Evolutionary conservation across 192 early-diverging fungal species (phyloP), one percentile per base, ranked within the genome.

Genomic region (Jimgerdemannia flammicorona): DNA sequence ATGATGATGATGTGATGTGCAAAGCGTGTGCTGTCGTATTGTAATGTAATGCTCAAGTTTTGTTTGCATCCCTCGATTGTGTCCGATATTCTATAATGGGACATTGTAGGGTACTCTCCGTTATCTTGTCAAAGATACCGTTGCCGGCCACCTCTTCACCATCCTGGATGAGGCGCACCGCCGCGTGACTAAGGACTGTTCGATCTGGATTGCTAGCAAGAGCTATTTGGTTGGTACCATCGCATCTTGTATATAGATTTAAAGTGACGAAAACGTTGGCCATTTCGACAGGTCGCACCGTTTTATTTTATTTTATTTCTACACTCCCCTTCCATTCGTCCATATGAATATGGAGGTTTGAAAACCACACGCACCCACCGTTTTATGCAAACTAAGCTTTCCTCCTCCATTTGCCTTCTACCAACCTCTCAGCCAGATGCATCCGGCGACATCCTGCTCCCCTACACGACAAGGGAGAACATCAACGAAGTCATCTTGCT

Each of bases 131-230:
- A 81, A 79, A 72, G 75, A 80, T 4, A 84, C 82, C 63, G 70
- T 79, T 3, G 82, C 80, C 2, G 86, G 86, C 8, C 86, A 87
- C 70, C 41, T 85, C 20, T 68, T 87, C 4, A 75, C 73, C 3
- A 74, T 85, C 9, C 70, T 84, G n/a, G 81, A 87, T 67, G 86
- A 87, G 65, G 69, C 78, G 2, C 74, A 79, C 14, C 43, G 74
- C 44, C 71, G 75, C 14, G 64, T 84, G 39, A 64, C 49, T 4
- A 44, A 72, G 29, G 42, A 75, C 64, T 76, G 75, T 43, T 44
- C 70, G 43, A 40, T 87, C 2, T 87, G 80, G 84, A 72, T 77
- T 69, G 78, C 73, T 4, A 79, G 83, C 64, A 64, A 66, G 18
- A 81, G 77, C 20, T 85, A 81, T 69, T 74, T 85, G 81, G 85